Base-by-base conservation (phyloP, 2,329 filamentous ascomycete species). In the Stylonectria norvegica region DNA sequence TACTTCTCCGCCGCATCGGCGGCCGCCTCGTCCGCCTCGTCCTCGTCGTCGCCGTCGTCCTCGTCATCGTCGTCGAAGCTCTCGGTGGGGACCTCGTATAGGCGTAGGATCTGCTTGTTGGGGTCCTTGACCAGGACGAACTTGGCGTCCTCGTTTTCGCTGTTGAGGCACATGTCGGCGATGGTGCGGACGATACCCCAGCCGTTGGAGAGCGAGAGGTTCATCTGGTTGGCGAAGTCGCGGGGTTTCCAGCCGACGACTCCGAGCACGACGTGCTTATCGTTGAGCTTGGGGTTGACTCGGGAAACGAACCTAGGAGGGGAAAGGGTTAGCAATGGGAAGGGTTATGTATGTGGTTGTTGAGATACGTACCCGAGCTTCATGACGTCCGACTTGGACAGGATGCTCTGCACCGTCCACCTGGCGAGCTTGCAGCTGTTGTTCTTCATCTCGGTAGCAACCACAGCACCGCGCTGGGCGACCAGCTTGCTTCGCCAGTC, bases 401-500 rank as follows among this genome's bases (percentile, higher is more conserved):
- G 81, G 61, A 98, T 96, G 62, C 86, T 88, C 76, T 98, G 93
- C 30, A 91, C 89, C 20, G 93, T 95, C 93, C 93, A 98, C 65
- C 93, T 79, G 43, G 93, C 93, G 49, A 98, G 83, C 77, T 98
- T 98, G 85, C 89, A 95, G 63, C 83, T 89, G 80, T 98, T 98
- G 81, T 98, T 98, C 87, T 98, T 98, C 93, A 98, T 98, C 75
- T 98, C 93, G 10, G 93, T 98, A 15, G 93, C 93, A 18, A 98
- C 86, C 30, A 98, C 91, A 42, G 93, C 93, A 81, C 93, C 93
- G 60, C 93, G 86, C 74, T 96, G 90, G 57, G 84, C 89, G 50
- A 87, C 86, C 45, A 98, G 80, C 79, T 98, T 98, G 55, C 83
- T 85, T 65, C 93, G 81, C 93, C 93, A 98, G 78, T 98, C 93